Conservation (phyloP, 176 grass and related monocot species). For the Pharus latifolius region DNA sequence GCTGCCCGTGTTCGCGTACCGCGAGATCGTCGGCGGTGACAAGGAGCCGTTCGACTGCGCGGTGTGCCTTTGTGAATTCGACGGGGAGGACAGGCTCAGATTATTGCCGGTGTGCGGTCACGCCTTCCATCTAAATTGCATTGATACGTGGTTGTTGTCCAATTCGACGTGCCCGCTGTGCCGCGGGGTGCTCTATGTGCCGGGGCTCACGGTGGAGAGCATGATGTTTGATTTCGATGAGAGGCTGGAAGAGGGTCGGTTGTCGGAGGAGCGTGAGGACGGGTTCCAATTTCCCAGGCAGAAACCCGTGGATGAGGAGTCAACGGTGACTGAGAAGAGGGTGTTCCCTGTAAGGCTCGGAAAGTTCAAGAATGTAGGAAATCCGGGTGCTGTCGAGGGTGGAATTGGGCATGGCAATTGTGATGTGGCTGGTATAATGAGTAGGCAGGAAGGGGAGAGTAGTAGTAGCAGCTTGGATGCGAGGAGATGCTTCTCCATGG, state of each 20-base stretch:
- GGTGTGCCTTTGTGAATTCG: conserved; percentile 63
- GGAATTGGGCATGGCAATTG: neutral
- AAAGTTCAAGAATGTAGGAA: conserved; percentile 47
- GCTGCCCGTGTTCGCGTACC: conserved; percentile 54
- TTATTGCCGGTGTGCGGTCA: conserved; percentile 51
- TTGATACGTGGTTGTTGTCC: conserved; percentile 49
- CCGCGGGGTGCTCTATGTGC: conserved; percentile 31
- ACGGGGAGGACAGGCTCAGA: conserved; percentile 38
- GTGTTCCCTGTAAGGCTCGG: conserved; percentile 56
- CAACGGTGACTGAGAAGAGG: conserved; percentile 15
- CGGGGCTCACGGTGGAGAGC: conserved; percentile 18
- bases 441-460: conserved; percentile 38
- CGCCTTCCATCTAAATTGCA: conserved; percentile 52
- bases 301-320: conserved; percentile 11
- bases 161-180: conserved; percentile 60
- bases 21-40: conserved; percentile 39
- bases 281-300: neutral
- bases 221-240: conserved; percentile 36
- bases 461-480: conserved; percentile 67
- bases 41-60: conserved; percentile 51
- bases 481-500: conserved; percentile 65
- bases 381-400: neutral
- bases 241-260: conserved; percentile 18
- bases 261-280: conserved; percentile 8
- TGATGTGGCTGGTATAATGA: neutral